These are phyloP conservation scores for Nakazawaea sp. DNA, from an alignment of 805 yeast species.

Conservation along the genomic window DNA sequence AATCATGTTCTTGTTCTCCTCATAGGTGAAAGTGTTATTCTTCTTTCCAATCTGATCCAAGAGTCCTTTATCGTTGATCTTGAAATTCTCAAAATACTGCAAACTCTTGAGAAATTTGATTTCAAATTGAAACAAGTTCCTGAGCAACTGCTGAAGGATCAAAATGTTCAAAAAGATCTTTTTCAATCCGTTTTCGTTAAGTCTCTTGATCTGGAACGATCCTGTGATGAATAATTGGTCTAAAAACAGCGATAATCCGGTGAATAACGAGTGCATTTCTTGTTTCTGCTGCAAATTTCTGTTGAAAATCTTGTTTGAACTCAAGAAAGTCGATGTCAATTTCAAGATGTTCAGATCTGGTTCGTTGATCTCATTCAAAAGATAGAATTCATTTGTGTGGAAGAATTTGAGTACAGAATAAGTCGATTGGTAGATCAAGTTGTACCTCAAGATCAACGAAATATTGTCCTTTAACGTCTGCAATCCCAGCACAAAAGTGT, in stretches of 20 bases:
- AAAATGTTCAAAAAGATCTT: conserved; percentile 54
- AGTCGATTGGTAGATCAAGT: conserved; percentile 45
- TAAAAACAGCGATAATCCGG: conserved; percentile 45
- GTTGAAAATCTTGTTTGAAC: conserved; percentile 33
- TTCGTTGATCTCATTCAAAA: conserved; percentile 44
- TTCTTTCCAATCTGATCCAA: conserved; percentile 30
- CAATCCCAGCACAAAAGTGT: conserved; percentile 26
- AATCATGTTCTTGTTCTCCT: conserved; percentile 44
- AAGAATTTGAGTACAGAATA: conserved; percentile 45
- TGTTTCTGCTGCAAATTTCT: not conserved
- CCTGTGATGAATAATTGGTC: conserved; percentile 47
- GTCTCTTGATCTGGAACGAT: conserved; percentile 38
- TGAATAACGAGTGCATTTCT: conserved; percentile 1
- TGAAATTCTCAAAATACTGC: conserved; percentile 49
- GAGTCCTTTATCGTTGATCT: conserved; percentile 39
- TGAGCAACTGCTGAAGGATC: conserved; percentile 62
- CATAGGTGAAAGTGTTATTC: conserved; percentile 28
- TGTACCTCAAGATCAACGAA: conserved; percentile 47
- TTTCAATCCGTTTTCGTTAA: conserved; percentile 54
- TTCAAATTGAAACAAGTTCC: conserved; percentile 38
- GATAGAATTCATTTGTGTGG: conserved; percentile 37
- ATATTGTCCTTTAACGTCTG: conserved; percentile 29
- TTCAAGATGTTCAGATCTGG: conserved; percentile 42
- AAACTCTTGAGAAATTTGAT: conserved; percentile 48
- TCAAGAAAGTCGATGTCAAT: conserved; percentile 41